Evolutionary conservation across 2,329 filamentous ascomycete species (phyloP).

Genomic region (Epichloe coenophiala): DNA sequence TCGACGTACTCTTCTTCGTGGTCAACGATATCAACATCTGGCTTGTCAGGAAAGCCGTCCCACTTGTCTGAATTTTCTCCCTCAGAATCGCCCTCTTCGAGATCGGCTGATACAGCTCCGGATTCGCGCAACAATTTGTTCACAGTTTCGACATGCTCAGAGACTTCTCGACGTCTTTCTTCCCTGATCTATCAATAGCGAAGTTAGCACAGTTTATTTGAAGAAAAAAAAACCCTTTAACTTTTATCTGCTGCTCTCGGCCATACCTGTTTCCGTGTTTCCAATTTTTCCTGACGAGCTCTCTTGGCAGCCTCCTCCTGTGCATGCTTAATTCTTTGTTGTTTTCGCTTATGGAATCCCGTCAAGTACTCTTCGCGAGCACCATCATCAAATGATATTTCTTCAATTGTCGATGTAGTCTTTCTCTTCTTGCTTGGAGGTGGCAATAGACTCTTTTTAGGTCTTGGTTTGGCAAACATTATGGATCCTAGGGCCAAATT

Average conservation of each 20-base stretch:
- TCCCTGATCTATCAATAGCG: conserved; percentile 53
- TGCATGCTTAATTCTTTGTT: conserved; percentile 70
- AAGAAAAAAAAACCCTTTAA: neutral
- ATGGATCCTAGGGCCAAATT: neutral
- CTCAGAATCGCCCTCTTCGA: conserved; percentile 25
- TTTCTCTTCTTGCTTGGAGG: conserved; percentile 56
- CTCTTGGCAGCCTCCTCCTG: conserved; percentile 68
- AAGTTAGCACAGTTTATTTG: neutral
- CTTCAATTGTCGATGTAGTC: conserved; percentile 47
- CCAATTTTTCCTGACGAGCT: conserved; percentile 63
- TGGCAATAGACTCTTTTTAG: conserved; percentile 43
- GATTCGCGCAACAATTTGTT: conserved; percentile 55
- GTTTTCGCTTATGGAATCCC: conserved; percentile 92
- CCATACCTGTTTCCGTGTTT: conserved; percentile 60
- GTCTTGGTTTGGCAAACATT: conserved; percentile 44
- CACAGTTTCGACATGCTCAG: conserved; percentile 68
- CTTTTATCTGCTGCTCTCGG: neutral
- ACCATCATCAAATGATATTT: conserved; percentile 71
- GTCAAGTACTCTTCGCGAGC: conserved; percentile 81
- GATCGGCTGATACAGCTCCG: conserved; percentile 26
- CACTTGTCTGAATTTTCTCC: conserved; percentile 40
- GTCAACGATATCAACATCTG: conserved; percentile 43
- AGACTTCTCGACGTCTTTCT: conserved; percentile 66
- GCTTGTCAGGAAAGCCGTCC: conserved; percentile 48
- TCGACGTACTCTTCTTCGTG: conserved; percentile 92